Base-by-base conservation (phyloP, 108 stramenopile species). In the Skeletonema marinoi region DNA sequence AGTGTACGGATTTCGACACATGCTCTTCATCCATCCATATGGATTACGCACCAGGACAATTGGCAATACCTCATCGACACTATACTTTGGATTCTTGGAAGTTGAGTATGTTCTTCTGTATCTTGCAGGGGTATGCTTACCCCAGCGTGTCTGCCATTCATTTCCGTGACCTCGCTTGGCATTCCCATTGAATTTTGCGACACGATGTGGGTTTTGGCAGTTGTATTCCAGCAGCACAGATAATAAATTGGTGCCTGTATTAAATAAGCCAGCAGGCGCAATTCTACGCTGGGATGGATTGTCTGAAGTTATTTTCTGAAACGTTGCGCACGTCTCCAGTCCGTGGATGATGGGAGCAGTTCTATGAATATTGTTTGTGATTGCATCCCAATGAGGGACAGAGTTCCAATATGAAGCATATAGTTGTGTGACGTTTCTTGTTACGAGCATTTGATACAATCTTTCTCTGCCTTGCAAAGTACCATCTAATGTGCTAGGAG, bases 191-290 rank as follows among this genome's bases (percentile, higher is more conserved):
- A 81, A 67, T 32, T 78, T 78, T 16, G 31, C 38, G 10, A 77
- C 74, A 19, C 76, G 73, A 75, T 81, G 73, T 0, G 79, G 86
- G 59, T 79, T 78, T n/a, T 71, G 60, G 68, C 93, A 96, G 78
- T 94, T 94, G 42, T 70, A 67, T 19, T 86, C 70, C 11, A 94
- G 39, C 32, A 92, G 56, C 11, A 87, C 78, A n/a, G 68, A 69
- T 17, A 97, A 58, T 10, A 92, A 68, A 66, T 97, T 97, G 60
- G 96, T 97, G 4, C 96, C 96, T 1, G 96, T 92, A 69, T 93
- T 93, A 83, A 97, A 97, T 35, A 94, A 59, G 12, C 94, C 93
- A 0, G 89, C 88, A 0, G 79, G 83, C 6, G 75, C 78, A n/a
- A 80, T 70, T 3, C 78, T 69, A 32, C 80, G 69, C 41, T 83